Base-by-base conservation (phyloP, 2,329 filamentous ascomycete species). In the Fusarium sp. region DNA sequence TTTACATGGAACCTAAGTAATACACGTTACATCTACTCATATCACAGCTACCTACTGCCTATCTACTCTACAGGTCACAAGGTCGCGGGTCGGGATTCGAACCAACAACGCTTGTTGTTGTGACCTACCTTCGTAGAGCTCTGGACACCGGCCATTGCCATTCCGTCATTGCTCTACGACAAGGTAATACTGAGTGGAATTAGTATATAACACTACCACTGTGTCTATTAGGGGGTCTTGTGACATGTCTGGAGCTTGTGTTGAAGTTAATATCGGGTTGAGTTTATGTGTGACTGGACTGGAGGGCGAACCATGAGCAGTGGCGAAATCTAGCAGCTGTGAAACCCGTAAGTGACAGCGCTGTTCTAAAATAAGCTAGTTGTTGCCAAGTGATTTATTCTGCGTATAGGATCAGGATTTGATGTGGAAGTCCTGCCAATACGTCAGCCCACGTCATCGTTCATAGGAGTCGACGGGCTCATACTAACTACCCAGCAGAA, bases 61-160 rank as follows among this genome's bases (percentile, higher is more conserved):
- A 35, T 35, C 22, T 35, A 35, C 14, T 41, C 11, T 38, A 24
- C 14, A 18, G 49, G 49, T 52, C 49, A 48, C 26, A 24, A 42
- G 22, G 14, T 24, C 22, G 1, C 14, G 5, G 7, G n/a, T 3
- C 26, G 41, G 55, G 55, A 44, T 20, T 69, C 44, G 64, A 69
- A 68, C 56, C 17, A n/a, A 31, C 47, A 36, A 39, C 56, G 28
- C 49, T 49, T 35, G 26, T 17, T 48, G 24, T 48, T 31, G 24
- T 51, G n/a, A 63, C 66, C 22, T 69, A 69, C 66, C 56, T 69
- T 69, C 2, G 56, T 24, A 69, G 56, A 52, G 65, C 66, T 69
- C 66, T 51, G 64, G 64, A 44, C 44, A 49, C 49, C 36, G 57
- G 49, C 64, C 18, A 24, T 63, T 69, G 64, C 66, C 66, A 47